Conservation (phyloP, 305 asterid genomes). For the Rubia peregrina region DNA sequence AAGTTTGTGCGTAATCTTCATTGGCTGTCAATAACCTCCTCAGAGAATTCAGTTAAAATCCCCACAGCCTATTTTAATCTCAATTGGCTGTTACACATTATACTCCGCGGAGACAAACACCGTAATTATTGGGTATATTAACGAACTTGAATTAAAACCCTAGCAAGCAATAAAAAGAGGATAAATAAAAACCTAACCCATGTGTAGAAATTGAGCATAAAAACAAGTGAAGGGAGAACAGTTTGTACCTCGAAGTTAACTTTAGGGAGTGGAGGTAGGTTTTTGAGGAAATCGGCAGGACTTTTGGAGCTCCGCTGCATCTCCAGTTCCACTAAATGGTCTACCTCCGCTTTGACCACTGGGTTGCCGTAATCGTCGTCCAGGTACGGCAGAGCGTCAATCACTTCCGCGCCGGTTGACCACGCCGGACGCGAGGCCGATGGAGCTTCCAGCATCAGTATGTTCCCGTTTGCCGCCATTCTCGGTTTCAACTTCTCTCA, state of each 20-base stretch:
- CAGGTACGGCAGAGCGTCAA: constrained; percentile 91
- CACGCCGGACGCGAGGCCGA: constrained; percentile 36
- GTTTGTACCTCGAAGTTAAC: constrained; percentile 49
- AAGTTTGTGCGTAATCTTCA: neutral
- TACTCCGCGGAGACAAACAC: neutral
- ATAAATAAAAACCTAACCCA: neutral
- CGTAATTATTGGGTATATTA: neutral
- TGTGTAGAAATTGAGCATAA: neutral
- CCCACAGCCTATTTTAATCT: neutral
- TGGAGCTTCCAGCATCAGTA: constrained; percentile 89
- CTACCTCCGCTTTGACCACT: constrained; percentile 62
- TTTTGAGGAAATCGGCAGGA: constrained; percentile 90
- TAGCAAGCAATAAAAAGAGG: neutral
- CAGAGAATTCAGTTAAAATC: neutral
- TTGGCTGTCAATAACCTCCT: neutral
- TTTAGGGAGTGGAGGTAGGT: constrained; percentile 70
- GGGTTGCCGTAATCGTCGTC: constrained; percentile 90
- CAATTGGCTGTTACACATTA: neutral
- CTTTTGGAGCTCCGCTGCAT: constrained; percentile 84
- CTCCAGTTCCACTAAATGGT: constrained; percentile 84
- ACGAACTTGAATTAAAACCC: constrained; percentile 9
- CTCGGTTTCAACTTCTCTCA: neutral
- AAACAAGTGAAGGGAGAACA: neutral
- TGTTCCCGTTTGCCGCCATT: constrained; percentile 32
- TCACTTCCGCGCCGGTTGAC: constrained; percentile 39